Evolutionary conservation across 164 flowering plant genomes (phyloP).

Genomic region (Vitis labrusca): DNA sequence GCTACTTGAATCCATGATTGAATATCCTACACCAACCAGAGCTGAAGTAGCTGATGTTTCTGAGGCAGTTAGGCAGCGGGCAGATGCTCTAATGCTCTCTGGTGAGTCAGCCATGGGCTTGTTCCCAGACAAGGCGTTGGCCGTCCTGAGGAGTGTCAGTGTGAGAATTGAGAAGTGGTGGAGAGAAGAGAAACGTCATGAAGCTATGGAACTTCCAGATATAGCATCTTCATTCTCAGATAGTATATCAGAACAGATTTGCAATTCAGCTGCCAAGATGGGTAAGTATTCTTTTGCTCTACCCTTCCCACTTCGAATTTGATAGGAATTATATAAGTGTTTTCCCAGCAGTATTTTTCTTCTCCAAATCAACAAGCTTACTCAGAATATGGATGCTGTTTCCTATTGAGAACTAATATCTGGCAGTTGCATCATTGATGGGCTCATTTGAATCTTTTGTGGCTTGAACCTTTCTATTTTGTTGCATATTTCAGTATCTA

Average conservation of each 20-base stretch:
- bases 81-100: slow-evolving; percentile 98
- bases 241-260: slow-evolving; percentile 86
- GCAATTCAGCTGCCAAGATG: slow-evolving; percentile 96
- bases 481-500: background rate
- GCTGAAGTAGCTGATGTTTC: slow-evolving; percentile 99
- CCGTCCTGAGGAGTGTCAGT: slow-evolving; percentile 89
- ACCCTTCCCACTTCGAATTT: background rate
- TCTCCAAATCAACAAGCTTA: background rate
- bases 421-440: background rate
- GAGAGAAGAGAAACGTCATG: slow-evolving; percentile 88
- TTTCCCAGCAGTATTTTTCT: too few species aligned
- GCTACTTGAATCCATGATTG: slow-evolving; percentile 96
- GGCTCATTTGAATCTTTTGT: background rate
- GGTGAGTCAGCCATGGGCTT: slow-evolving; percentile 99
- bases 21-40: slow-evolving; percentile 96
- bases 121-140: slow-evolving; percentile 86
- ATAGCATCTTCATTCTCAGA: slow-evolving; percentile 75
- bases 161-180: slow-evolving; percentile 93
- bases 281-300: slow-evolving; percentile 43
- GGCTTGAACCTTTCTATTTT: background rate
- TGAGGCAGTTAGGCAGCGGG: slow-evolving; percentile 89
- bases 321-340: background rate
- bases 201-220: slow-evolving; percentile 64
- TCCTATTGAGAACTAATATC: background rate
- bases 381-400: background rate